phyloP scores from a whole-genome alignment of 2,329 filamentous ascomycete species.

The Aureobasidium sp. region DNA sequence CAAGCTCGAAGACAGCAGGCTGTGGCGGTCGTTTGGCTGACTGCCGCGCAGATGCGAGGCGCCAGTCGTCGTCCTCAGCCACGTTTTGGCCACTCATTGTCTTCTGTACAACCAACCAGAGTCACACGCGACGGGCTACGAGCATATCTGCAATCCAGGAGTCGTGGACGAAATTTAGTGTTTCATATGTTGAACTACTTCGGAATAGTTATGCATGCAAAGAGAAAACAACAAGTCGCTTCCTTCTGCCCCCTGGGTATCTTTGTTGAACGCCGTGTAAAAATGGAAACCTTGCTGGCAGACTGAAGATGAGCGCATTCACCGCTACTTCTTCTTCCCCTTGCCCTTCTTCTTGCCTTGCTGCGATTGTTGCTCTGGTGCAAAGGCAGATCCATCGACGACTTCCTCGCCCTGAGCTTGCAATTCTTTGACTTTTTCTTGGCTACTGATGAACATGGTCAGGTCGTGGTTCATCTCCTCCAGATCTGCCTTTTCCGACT shows the following conservation, averaged over 20 bases:
- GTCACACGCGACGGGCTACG: background rate
- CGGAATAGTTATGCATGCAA: background rate
- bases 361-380: slow-evolving; percentile 44
- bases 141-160: background rate
- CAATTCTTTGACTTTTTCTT: slow-evolving; percentile 68
- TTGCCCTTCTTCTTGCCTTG: slow-evolving; percentile 38
- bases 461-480: slow-evolving; percentile 81
- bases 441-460: slow-evolving; percentile 76
- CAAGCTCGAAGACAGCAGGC: background rate
- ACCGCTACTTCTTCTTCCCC: slow-evolving; percentile 29
- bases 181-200: background rate
- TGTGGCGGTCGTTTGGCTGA: slow-evolving; percentile 2
- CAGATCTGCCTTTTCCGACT: slow-evolving; percentile 57
- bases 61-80: slow-evolving; percentile 5
- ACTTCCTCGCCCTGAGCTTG: slow-evolving; percentile 56
- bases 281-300: background rate
- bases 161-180: background rate
- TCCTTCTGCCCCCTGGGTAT: background rate
- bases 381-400: slow-evolving; percentile 51
- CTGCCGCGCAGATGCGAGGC: background rate
- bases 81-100: background rate
- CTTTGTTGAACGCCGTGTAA: background rate
- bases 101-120: slow-evolving; percentile 4
- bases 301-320: background rate
- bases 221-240: background rate